These are phyloP conservation scores for Puccinia brachypodii DNA, from an alignment of 1,284 basidiomycete genomes.

Conservation along the genomic window DNA sequence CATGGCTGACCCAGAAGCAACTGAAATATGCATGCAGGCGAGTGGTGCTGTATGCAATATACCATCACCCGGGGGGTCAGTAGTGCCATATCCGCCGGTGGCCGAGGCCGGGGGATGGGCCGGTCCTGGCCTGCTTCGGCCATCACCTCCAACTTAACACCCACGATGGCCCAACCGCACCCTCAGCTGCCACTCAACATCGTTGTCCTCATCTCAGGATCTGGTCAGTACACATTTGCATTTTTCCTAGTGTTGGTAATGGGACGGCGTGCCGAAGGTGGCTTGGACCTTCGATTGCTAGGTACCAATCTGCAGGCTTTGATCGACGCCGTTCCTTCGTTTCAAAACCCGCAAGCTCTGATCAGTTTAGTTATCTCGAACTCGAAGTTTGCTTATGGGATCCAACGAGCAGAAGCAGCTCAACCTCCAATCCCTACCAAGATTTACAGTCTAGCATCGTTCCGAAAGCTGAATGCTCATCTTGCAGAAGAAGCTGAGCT, in stretches of 20 bases:
- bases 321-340: constrained; percentile 70
- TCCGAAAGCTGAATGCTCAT: constrained; percentile 68
- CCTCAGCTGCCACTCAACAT: constrained; percentile 55
- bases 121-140: too few species aligned
- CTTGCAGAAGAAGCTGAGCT: constrained; percentile 68
- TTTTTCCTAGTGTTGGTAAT: background rate
- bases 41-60: too few species aligned
- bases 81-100: too few species aligned
- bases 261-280: background rate
- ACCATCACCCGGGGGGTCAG: too few species aligned
- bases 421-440: constrained; percentile 75
- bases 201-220: constrained; percentile 75
- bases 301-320: constrained; percentile 94
- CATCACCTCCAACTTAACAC: background rate
- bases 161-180: background rate
- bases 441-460: constrained; percentile 58
- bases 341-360: constrained; percentile 65
- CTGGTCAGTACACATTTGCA: constrained; percentile 63
- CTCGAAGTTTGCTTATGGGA: constrained; percentile 84
- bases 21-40: too few species aligned
- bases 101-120: too few species aligned
- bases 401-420: constrained; percentile 71
- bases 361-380: constrained; percentile 88
- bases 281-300: constrained; percentile 55
- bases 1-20: too few species aligned